Evolutionary conservation across 176 grass and related monocot genomes (phyloP).

Genomic region (Urochloa ruziziensis): DNA sequence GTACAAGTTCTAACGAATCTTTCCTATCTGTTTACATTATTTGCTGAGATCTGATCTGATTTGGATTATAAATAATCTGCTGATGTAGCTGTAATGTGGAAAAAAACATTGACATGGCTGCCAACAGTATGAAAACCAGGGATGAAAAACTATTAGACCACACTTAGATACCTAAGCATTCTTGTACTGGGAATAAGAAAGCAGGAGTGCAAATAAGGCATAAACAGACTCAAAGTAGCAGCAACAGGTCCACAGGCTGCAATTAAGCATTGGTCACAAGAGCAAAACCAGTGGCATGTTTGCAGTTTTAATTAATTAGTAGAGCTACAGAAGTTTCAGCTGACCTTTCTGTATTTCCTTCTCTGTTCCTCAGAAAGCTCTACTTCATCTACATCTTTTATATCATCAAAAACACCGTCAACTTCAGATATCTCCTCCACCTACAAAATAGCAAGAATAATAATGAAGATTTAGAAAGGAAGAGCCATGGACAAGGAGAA

Average conservation of each 20-base stretch:
- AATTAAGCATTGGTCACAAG: constrained; percentile 21
- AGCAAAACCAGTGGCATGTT: constrained; percentile 1
- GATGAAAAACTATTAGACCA: constrained; percentile 7
- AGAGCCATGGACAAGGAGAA: background rate
- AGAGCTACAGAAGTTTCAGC: constrained; percentile 7
- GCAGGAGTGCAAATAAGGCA: background rate
- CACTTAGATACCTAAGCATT: background rate
- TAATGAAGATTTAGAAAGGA: background rate
- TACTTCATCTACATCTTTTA: constrained; percentile 65
- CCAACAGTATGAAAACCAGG: background rate
- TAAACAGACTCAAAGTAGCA: constrained; percentile 25
- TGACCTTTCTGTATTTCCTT: constrained; percentile 90
- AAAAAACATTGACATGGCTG: background rate
- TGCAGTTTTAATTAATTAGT: constrained; percentile 15
- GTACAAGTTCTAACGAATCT: background rate
- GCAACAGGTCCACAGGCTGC: constrained; percentile 3
- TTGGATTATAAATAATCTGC: background rate
- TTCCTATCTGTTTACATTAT: background rate
- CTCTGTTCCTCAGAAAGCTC: constrained; percentile 94
- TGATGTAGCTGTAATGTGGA: background rate
- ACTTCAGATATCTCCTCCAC: constrained; percentile 96
- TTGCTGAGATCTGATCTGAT: background rate
- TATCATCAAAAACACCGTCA: constrained; percentile 58
- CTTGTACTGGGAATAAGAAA: background rate
- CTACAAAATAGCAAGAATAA: constrained; percentile 42